Evolutionary conservation across 257 asterid species (phyloP).

Genomic region (Solanum chiquidenum): DNA sequence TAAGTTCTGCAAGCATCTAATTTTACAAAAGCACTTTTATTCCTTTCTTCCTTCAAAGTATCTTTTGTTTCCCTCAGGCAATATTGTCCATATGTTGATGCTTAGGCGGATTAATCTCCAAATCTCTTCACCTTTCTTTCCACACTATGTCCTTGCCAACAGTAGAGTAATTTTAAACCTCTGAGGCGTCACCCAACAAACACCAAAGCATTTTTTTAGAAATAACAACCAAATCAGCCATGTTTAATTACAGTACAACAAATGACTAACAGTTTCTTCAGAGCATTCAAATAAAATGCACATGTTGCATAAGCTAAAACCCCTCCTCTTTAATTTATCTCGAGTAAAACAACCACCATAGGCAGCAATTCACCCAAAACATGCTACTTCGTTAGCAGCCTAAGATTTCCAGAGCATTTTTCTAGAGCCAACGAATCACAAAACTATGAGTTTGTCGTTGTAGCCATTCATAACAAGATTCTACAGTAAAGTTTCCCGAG

Average conservation of each 20-base stretch:
- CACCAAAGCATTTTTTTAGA: not conserved
- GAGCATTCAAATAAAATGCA: not conserved
- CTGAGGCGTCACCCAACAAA: not conserved
- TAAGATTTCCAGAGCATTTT: not conserved
- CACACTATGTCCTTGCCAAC: not conserved
- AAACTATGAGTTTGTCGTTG: not conserved
- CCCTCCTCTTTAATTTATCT: not conserved
- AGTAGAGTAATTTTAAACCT: not conserved
- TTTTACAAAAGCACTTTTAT: not conserved
- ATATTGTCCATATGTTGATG: not conserved
- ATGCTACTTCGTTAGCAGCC: not conserved
- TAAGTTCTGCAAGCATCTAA: not conserved
- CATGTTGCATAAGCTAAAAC: not conserved
- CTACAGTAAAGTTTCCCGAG: not conserved
- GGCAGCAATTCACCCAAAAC: not conserved
- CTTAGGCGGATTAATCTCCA: not conserved
- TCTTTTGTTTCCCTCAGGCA: not conserved
- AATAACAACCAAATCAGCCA: not conserved
- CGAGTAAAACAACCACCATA: not conserved
- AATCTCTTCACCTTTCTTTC: not conserved
- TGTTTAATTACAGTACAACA: not conserved
- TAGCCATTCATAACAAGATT: not conserved
- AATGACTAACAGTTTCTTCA: not conserved
- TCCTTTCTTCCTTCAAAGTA: not conserved
- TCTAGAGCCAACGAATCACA: not conserved